Percentiles rank a stretch among this genome's conserved stretches.
These are phyloP conservation scores for Phycomyces blakesleeanus DNA, from an alignment of 192 early-diverging fungal species.

Conservation along the genomic window DNA sequence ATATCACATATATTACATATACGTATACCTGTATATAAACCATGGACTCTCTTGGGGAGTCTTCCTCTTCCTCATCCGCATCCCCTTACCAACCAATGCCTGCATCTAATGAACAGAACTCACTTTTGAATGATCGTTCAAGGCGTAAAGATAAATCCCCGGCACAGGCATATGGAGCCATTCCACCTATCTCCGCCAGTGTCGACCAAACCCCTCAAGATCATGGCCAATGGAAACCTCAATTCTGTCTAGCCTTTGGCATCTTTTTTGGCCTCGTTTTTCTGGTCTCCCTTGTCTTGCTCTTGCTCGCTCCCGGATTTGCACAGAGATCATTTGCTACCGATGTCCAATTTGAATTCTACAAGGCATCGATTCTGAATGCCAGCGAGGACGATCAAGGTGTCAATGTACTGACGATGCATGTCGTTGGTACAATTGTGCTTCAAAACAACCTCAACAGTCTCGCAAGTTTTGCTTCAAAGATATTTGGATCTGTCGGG, in stretches of 20 bases:
- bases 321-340: constrained; percentile 14
- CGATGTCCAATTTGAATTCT: constrained; percentile 8
- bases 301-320: constrained; percentile 17
- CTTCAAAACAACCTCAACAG: neutral
- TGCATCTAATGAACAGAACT: too few species aligned
- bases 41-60: too few species aligned
- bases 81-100: too few species aligned
- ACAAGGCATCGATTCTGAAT: constrained; percentile 21
- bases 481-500: constrained; percentile 8
- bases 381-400: constrained; percentile 8
- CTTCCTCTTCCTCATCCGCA: too few species aligned
- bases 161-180: too few species aligned
- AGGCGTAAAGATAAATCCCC: too few species aligned
- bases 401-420: constrained; percentile 12
- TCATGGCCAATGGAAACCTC: neutral
- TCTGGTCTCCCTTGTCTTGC: neutral
- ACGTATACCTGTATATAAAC: too few species aligned
- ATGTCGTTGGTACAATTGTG: constrained; percentile 13
- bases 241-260: neutral
- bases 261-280: neutral
- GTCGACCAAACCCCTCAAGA: neutral
- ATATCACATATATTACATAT: too few species aligned
- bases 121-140: too few species aligned
- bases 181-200: too few species aligned
- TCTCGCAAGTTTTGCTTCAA: neutral